Evolutionary conservation across 2,329 filamentous ascomycete species (phyloP).

Genomic region (Daldinia sp.): DNA sequence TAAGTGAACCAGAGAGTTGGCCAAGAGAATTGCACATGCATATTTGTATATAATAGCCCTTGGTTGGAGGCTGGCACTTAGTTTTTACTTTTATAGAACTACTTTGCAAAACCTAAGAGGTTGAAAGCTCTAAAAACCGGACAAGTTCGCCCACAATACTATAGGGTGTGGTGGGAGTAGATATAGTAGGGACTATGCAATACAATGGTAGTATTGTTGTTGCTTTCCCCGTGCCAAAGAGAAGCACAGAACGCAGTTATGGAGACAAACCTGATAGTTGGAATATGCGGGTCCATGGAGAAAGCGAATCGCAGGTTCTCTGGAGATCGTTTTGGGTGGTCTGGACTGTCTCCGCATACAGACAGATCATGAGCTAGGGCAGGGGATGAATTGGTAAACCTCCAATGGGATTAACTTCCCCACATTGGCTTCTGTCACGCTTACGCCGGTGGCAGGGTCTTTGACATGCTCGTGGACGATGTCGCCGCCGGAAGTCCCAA

Average conservation of each 20-base stretch:
- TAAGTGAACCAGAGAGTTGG: conserved; percentile 22
- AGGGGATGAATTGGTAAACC: conserved; percentile 24
- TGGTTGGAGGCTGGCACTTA: conserved; percentile 18
- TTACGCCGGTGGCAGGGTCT: conserved; percentile 25
- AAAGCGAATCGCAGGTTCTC: conserved; percentile 27
- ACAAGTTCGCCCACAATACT: conserved; percentile 16
- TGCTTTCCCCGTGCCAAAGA: conserved; percentile 32
- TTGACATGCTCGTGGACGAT: conserved; percentile 20
- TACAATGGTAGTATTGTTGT: conserved; percentile 32
- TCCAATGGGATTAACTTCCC: conserved; percentile 36
- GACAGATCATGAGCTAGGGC: conserved; percentile 32
- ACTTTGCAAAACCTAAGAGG: conserved; percentile 14
- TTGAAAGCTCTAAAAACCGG: conserved; percentile 29
- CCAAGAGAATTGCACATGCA: conserved; percentile 27
- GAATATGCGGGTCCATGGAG: conserved; percentile 30
- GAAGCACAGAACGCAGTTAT: conserved; percentile 26
- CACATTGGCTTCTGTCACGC: conserved; percentile 35
- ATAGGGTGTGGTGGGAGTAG: conserved; percentile 17
- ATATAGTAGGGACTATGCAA: conserved; percentile 30
- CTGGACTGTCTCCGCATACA: conserved; percentile 29
- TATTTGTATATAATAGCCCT: conserved; percentile 23
- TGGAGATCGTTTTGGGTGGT: conserved; percentile 21
- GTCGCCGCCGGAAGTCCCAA: conserved; percentile 40
- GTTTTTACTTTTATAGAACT: conserved; percentile 9
- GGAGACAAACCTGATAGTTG: conserved; percentile 35